These are phyloP conservation scores for Crucihimalaya himalaica DNA, from an alignment of 345 rosid genomes.

Conservation along the genomic window DNA sequence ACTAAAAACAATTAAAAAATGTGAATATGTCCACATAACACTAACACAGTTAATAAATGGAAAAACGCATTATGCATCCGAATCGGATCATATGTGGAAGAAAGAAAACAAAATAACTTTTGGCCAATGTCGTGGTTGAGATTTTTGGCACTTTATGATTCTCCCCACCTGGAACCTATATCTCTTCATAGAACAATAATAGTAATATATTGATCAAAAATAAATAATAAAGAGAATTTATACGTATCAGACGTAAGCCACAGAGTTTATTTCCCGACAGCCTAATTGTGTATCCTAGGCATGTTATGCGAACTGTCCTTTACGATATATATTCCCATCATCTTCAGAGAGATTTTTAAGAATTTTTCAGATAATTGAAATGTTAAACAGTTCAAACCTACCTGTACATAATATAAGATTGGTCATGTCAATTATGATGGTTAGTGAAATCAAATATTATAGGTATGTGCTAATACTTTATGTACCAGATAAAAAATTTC, in stretches of 20 bases:
- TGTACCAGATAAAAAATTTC: background rate
- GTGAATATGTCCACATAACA: slow-evolving; percentile 31
- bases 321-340: slow-evolving; percentile 23
- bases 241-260: slow-evolving; percentile 3
- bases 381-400: background rate
- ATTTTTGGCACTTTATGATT: slow-evolving; percentile 35
- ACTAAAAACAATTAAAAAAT: slow-evolving; percentile 3
- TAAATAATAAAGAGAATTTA: slow-evolving; percentile 5
- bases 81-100: slow-evolving; percentile 39
- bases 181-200: background rate
- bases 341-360: slow-evolving; percentile 3
- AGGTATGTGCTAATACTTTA: background rate
- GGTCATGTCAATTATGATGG: background rate
- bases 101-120: slow-evolving; percentile 37
- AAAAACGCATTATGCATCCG: slow-evolving; percentile 38
- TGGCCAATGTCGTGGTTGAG: slow-evolving; percentile 40
- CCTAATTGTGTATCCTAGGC: slow-evolving; percentile 1
- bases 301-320: slow-evolving; percentile 13
- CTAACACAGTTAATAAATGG: slow-evolving; percentile 19
- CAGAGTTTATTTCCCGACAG: slow-evolving; percentile 34
- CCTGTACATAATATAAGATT: slow-evolving; percentile 5
- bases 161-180: slow-evolving; percentile 32
- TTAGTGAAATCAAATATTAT: slow-evolving; percentile 1
- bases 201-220: slow-evolving; percentile 2
- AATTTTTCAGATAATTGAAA: background rate